Conservation (phyloP, 306 rosid species). For the Cicer bijugum region DNA sequence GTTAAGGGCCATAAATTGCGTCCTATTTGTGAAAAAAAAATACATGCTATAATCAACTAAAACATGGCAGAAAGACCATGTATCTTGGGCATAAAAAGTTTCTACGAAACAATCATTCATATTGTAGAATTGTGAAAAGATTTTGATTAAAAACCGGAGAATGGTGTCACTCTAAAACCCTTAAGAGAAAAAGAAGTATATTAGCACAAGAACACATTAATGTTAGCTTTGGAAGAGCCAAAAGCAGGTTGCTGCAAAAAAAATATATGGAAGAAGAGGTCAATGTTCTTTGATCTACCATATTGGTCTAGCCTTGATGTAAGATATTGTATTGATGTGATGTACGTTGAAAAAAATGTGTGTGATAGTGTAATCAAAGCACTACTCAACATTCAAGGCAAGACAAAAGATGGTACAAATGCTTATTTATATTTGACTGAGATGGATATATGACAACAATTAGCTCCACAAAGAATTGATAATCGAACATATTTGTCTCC, state of each 20-base stretch:
- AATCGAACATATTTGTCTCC: not conserved
- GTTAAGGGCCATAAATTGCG: not conserved
- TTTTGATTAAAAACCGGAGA: not conserved
- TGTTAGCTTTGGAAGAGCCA: too few species aligned
- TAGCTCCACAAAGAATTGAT: not conserved
- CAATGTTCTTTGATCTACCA: too few species aligned
- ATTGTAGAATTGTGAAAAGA: not conserved
- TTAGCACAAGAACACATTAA: too few species aligned
- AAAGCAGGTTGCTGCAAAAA: not conserved
- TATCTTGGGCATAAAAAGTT: not conserved
- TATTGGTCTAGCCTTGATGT: too few species aligned
- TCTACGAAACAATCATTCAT: not conserved
- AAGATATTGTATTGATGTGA: too few species aligned
- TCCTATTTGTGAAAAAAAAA: not conserved
- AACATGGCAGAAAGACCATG: not conserved
- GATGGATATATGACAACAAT: not conserved
- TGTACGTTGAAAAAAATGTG: too few species aligned
- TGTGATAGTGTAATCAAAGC: too few species aligned
- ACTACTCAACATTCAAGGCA: too few species aligned
- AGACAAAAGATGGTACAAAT: not conserved
- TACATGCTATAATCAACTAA: not conserved
- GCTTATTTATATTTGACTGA: not conserved
- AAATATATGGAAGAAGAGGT: too few species aligned
- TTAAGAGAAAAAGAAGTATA: not conserved
- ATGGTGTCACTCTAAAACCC: not conserved